These are phyloP conservation scores for Daldinia childiae DNA, from an alignment of 495 filamentous ascomycete genomes.

Conservation along the genomic window DNA sequence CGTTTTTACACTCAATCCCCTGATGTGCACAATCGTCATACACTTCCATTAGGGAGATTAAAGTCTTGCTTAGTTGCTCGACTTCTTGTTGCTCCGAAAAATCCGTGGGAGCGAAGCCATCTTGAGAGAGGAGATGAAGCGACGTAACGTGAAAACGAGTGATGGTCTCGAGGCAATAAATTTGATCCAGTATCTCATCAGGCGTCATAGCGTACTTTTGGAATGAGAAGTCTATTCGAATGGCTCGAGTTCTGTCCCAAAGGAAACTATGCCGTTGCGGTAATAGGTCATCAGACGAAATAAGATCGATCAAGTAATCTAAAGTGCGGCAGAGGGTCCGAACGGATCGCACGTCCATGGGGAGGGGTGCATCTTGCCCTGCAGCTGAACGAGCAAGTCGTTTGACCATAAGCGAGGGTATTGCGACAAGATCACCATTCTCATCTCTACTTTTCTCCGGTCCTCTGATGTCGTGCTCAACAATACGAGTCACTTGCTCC, in stretches of 20 bases:
- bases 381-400: conserved; percentile 89
- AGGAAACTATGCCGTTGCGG: conserved; percentile 82
- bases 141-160: conserved; percentile 90
- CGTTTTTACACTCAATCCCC: conserved; percentile 67
- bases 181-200: conserved; percentile 70
- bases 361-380: conserved; percentile 88
- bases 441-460: conserved; percentile 60
- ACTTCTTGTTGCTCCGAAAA: conserved; percentile 90
- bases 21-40: conserved; percentile 76
- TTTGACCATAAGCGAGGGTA: conserved; percentile 70
- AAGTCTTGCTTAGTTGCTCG: conserved; percentile 88
- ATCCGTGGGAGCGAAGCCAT: conserved; percentile 68
- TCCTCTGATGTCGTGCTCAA: conserved; percentile 64
- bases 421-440: conserved; percentile 50
- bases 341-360: conserved; percentile 90
- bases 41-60: conserved; percentile 86
- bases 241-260: conserved; percentile 91
- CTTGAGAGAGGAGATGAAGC: conserved; percentile 80
- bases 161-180: conserved; percentile 88
- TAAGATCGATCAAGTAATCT: conserved; percentile 82
- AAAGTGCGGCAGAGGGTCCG: conserved; percentile 75
- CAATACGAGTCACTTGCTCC: conserved; percentile 82
- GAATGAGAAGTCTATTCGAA: conserved; percentile 90
- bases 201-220: conserved; percentile 74
- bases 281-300: conserved; percentile 70